A percentile compares a stretch with the other conserved stretches of the same genome.
phyloP scores from a whole-genome alignment of 495 filamentous ascomycete species.

The Viridothelium virens region DNA sequence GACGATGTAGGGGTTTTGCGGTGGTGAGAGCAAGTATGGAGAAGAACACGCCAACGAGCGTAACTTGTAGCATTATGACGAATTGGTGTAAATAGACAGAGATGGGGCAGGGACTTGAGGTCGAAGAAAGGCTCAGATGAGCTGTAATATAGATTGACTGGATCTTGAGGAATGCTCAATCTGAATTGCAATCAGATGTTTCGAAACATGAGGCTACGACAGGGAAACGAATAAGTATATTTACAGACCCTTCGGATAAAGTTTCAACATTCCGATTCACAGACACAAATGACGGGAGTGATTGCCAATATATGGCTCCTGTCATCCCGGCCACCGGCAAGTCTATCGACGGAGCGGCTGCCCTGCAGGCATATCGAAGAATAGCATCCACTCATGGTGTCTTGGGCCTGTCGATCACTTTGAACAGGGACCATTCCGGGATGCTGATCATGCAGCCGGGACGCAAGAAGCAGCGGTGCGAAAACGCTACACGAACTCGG shows the following conservation, averaged over 20 bases:
- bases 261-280: not conserved
- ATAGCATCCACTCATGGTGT: not conserved
- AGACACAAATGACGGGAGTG: not conserved
- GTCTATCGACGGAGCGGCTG: not conserved
- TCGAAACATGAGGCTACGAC: not conserved
- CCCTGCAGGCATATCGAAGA: not conserved
- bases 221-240: not conserved
- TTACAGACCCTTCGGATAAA: not conserved
- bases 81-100: not conserved
- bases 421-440: not conserved
- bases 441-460: not conserved
- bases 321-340: not conserved
- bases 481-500: not conserved
- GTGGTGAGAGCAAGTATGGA: not conserved
- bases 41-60: not conserved
- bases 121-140: not conserved
- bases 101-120: not conserved
- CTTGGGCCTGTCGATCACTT: constrained; percentile 3
- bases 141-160: not conserved
- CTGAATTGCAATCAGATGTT: not conserved
- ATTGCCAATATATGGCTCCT: not conserved
- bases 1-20: not conserved
- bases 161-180: not conserved
- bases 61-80: not conserved
- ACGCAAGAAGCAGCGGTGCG: not conserved